Percentiles rank a stretch among this genome's conserved stretches.
Conservation (phyloP, 139 green algal species). For the Closterium sp. region DNA sequence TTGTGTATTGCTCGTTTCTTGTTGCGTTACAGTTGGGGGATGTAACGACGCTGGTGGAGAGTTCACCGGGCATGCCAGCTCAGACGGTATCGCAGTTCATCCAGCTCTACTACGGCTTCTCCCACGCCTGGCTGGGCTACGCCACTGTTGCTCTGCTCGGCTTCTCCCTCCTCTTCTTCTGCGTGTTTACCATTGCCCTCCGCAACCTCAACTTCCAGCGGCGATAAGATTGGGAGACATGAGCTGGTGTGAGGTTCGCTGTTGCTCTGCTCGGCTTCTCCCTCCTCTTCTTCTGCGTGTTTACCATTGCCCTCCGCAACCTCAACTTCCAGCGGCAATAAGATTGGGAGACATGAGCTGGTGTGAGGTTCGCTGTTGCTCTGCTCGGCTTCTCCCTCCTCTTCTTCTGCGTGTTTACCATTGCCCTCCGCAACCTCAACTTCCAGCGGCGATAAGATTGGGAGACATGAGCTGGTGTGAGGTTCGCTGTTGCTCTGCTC, state of each 20-base stretch:
- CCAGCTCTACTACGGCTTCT: slow-evolving; percentile 20
- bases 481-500: slow-evolving; percentile 6
- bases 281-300: slow-evolving; percentile 24
- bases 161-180: slow-evolving; percentile 30
- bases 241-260: neutral
- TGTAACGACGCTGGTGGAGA: slow-evolving; percentile 13
- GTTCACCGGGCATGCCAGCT: neutral
- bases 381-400: slow-evolving; percentile 21
- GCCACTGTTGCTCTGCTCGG: slow-evolving; percentile 6
- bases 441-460: slow-evolving; percentile 37
- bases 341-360: neutral
- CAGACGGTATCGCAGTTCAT: slow-evolving; percentile 33
- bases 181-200: slow-evolving; percentile 8
- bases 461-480: neutral
- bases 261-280: slow-evolving; percentile 22
- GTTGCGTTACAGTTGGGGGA: slow-evolving; percentile 54
- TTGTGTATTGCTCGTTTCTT: neutral
- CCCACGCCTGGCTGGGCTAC: slow-evolving; percentile 8
- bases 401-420: slow-evolving; percentile 22
- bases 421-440: slow-evolving; percentile 28
- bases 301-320: slow-evolving; percentile 3
- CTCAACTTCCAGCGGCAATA: slow-evolving; percentile 46
- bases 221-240: slow-evolving; percentile 1
- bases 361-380: neutral
- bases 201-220: slow-evolving; percentile 40